Base-by-base conservation (phyloP, 768 basidiomycete genomes). In the Rubroboletus satanas region DNA sequence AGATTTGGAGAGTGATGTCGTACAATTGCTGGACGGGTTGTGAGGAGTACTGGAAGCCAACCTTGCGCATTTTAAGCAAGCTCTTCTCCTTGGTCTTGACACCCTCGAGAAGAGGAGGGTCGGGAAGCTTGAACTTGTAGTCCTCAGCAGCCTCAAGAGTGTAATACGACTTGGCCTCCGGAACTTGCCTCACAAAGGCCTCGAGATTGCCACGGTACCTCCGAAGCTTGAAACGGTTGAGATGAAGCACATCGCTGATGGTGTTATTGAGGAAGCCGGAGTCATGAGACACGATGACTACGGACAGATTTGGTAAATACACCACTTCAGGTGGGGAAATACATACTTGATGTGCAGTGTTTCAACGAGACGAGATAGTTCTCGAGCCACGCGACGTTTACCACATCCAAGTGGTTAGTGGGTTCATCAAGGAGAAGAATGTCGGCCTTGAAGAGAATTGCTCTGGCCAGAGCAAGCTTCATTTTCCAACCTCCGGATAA, bases 21-120 rank as follows among this genome's bases (percentile, higher is more conserved):
- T 84, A 87, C 63, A 97, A 81, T 72, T 96, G 94, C 73, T 96
- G 95, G 54, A 90, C 83, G 49, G 85, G 67, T 65, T 89, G 83
- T 29, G 84, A 82, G 45, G 92, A 91, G 77, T 98, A 98, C 76
- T 97, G 93, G 90, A 93, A 98, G 66, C 89, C 90, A 66, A 96
- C 94, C 72, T 90, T 89, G 74, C 94, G 90, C 93, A 98, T 96
- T 83, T 98, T 98, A 61, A 97, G 75, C 65, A 98, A 78, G 57
- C 84, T 85, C 85, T 96, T 98, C 79, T 98, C 94, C 83, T 98
- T 98, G 69, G 95, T 98, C 88, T 98, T 98, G 79, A 98, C 95
- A 88, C 95, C 95, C 62, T 98, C 95, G 59, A 98, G 89, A 61
- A 98, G 85, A 69, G 95, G 95, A 51, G 95, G 95, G 69, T 93